Evolutionary conservation across 2,329 filamentous ascomycete species (phyloP).

Genomic region (Monilinia polystroma): DNA sequence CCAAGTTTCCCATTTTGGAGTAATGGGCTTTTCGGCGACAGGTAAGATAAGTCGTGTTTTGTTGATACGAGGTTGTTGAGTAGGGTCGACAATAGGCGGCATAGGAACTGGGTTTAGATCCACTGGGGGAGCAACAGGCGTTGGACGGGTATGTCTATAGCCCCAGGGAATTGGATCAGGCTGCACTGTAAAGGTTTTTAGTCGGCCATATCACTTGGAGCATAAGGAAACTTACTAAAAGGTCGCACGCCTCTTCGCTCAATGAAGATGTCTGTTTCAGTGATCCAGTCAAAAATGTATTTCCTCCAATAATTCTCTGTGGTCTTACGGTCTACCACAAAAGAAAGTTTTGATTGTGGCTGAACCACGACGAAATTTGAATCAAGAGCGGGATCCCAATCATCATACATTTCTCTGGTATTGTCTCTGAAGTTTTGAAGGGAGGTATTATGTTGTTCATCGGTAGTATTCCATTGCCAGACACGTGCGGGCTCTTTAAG

Average conservation of each 20-base stretch:
- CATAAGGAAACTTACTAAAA: slow-evolving; percentile 2
- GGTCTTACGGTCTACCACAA: slow-evolving; percentile 18
- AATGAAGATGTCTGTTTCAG: slow-evolving; percentile 10
- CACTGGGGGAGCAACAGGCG: neutral
- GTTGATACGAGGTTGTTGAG: slow-evolving; percentile 26
- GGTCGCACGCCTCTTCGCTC: neutral
- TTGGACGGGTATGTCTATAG: slow-evolving; percentile 13
- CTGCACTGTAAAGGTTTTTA: slow-evolving; percentile 9
- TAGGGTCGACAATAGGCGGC: neutral
- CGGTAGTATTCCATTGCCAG: slow-evolving; percentile 15
- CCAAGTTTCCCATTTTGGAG: slow-evolving; percentile 28
- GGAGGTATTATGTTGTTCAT: slow-evolving; percentile 2
- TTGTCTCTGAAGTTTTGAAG: neutral
- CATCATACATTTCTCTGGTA: slow-evolving; percentile 6
- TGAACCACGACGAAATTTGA: slow-evolving; percentile 9
- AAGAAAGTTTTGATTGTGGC: neutral
- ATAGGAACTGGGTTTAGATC: neutral
- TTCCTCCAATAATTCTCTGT: slow-evolving; percentile 24
- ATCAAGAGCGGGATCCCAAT: slow-evolving; percentile 14
- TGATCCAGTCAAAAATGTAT: slow-evolving; percentile 29
- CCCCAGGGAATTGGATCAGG: slow-evolving; percentile 13
- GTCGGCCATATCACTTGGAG: neutral
- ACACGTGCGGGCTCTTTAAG: neutral
- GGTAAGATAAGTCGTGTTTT: slow-evolving; percentile 27
- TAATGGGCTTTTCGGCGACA: slow-evolving; percentile 24